A percentile compares a stretch with the other conserved stretches of the same genome.
phyloP scores from a whole-genome alignment of 176 grass and related monocot genomes.

The Cymbopogon citratus region DNA sequence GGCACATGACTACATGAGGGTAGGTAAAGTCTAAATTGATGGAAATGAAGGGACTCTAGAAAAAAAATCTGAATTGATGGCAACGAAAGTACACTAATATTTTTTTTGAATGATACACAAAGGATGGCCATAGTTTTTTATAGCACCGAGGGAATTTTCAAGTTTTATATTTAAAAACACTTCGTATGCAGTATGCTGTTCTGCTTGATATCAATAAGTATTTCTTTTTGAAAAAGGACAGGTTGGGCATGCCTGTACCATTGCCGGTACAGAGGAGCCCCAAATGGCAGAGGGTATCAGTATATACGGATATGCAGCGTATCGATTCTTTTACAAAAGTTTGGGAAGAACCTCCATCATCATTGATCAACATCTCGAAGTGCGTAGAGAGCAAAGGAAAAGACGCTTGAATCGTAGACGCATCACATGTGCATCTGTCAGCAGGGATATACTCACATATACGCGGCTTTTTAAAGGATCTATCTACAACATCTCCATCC shows the following conservation, averaged over 20 bases:
- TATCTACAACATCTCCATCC: background rate
- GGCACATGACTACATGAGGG: background rate
- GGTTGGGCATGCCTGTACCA: background rate
- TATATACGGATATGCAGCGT: background rate
- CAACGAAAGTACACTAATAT: background rate
- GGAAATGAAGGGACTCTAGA: background rate
- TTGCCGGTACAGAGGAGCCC: background rate
- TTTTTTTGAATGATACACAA: background rate
- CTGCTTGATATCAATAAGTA: background rate
- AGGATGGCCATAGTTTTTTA: background rate
- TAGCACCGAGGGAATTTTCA: background rate
- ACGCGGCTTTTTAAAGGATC: constrained; percentile 26
- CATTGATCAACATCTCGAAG: constrained; percentile 35
- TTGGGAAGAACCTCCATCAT: constrained; percentile 12
- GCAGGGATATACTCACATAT: constrained; percentile 9
- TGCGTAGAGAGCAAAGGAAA: constrained; percentile 9
- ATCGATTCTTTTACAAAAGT: constrained; percentile 18
- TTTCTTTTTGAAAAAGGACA: background rate
- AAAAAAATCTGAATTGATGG: background rate
- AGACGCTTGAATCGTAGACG: constrained; percentile 20
- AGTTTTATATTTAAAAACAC: background rate
- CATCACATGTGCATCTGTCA: constrained; percentile 27
- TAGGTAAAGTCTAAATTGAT: background rate
- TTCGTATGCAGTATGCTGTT: background rate
- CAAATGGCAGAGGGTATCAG: background rate